A percentile compares a stretch with the other conserved stretches of the same genome.
Evolutionary conservation across 1,284 basidiomycete genomes (phyloP).

Genomic region (Fomitiporia mediterranea): DNA sequence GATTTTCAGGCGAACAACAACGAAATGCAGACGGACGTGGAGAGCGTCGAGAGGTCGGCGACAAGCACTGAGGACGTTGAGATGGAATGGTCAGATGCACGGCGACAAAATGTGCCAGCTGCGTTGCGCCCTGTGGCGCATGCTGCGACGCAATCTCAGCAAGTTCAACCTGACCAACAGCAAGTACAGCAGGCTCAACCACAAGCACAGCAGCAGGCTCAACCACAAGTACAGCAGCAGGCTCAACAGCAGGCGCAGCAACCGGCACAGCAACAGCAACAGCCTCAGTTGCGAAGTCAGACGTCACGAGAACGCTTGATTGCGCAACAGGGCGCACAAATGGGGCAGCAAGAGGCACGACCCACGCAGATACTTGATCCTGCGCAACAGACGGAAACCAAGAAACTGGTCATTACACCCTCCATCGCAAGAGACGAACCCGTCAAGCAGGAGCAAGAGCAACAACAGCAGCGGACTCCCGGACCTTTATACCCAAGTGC

Average conservation of each 20-base stretch:
- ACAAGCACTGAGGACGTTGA: constrained; percentile 51
- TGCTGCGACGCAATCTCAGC: constrained; percentile 17
- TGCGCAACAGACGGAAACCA: constrained; percentile 57
- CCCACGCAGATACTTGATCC: constrained; percentile 49
- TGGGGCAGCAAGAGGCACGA: constrained; percentile 69
- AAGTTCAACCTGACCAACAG: constrained; percentile 27
- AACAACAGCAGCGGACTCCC: constrained; percentile 20
- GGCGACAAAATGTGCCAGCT: constrained; percentile 31
- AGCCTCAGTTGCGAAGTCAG: constrained; percentile 21
- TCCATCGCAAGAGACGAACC: constrained; percentile 53
- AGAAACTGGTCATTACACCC: constrained; percentile 73
- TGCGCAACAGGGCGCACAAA: constrained; percentile 51
- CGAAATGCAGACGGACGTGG: constrained; percentile 25
- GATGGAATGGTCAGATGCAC: constrained; percentile 50
- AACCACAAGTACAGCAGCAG: constrained; percentile 27
- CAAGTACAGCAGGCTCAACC: constrained; percentile 31
- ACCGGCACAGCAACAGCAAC: constrained; percentile 31
- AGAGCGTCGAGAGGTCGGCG: constrained; percentile 18
- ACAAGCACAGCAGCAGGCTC: constrained; percentile 35
- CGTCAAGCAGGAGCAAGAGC: constrained; percentile 11
- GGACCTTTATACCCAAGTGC: constrained; percentile 43
- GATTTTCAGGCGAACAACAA: background rate
- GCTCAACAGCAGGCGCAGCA: constrained; percentile 30
- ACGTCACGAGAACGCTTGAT: constrained; percentile 22
- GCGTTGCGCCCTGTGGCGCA: constrained; percentile 19